Percentiles rank a stretch among this genome's conserved stretches.
Conservation (phyloP, 805 yeast species). For the Ogataea salicorniae region DNA sequence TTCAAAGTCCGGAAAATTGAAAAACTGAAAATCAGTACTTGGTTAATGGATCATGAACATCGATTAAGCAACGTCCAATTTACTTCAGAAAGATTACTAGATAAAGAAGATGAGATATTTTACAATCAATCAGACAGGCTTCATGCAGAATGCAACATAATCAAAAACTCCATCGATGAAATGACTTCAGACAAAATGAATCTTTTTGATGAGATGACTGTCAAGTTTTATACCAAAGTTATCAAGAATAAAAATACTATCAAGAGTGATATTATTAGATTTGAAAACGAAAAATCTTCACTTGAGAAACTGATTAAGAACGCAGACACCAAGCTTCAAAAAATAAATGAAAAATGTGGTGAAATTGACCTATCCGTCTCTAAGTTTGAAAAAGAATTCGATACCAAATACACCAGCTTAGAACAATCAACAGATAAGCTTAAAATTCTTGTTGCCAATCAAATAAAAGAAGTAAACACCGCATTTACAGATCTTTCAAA, state of each 20-base stretch:
- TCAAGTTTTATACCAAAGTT: constrained; percentile 3
- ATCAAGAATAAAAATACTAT: constrained; percentile 4
- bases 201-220: neutral
- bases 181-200: neutral
- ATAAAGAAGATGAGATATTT: constrained; percentile 17
- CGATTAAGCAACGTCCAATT: constrained; percentile 12
- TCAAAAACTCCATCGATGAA: constrained; percentile 8
- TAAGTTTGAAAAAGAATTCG: neutral
- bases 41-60: constrained; percentile 8
- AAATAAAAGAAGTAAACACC: constrained; percentile 6
- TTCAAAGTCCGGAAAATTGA: constrained; percentile 4
- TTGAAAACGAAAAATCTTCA: constrained; percentile 3
- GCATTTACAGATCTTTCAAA: constrained; percentile 7
- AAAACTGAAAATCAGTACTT: neutral
- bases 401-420: constrained; percentile 1
- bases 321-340: constrained; percentile 5
- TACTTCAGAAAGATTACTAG: constrained; percentile 12
- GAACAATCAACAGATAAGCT: constrained; percentile 1
- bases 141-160: constrained; percentile 6
- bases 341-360: neutral
- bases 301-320: constrained; percentile 3
- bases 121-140: constrained; percentile 4
- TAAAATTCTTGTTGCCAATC: constrained; percentile 3
- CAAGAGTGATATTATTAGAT: constrained; percentile 8
- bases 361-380: constrained; percentile 1